Percentiles rank a stretch among this genome's conserved stretches.
phyloP scores from a whole-genome alignment of 345 rosid genomes.

The Salix viminalis region DNA sequence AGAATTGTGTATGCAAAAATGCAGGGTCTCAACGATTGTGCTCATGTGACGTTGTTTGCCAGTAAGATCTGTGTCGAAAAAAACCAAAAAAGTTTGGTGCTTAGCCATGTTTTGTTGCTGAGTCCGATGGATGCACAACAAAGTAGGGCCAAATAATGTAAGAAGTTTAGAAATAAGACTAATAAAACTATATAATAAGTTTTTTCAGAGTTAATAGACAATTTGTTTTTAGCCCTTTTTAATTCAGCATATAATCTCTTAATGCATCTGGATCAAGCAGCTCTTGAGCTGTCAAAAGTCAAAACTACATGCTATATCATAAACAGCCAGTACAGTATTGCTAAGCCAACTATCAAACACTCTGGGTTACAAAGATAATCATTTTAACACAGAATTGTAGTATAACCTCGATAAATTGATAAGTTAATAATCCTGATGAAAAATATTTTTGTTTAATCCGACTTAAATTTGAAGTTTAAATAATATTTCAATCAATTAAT shows the following conservation, averaged over 20 bases:
- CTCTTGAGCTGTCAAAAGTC: background rate
- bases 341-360: background rate
- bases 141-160: background rate
- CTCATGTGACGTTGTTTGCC: background rate
- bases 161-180: background rate
- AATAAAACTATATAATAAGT: background rate
- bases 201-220: background rate
- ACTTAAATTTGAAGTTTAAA: no score
- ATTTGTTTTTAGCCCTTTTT: background rate
- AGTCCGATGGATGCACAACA: background rate
- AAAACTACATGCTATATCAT: background rate
- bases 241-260: background rate
- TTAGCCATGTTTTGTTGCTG: background rate
- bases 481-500: no score
- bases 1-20: background rate
- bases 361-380: background rate
- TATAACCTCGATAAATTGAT: no score
- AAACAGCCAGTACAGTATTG: background rate
- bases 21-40: background rate
- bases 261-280: background rate
- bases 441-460: no score
- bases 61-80: background rate
- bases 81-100: background rate
- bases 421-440: no score
- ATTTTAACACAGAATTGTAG: background rate